phyloP scores from a whole-genome alignment of 176 grass and related monocot genomes.

The Musa troglodytarum region DNA sequence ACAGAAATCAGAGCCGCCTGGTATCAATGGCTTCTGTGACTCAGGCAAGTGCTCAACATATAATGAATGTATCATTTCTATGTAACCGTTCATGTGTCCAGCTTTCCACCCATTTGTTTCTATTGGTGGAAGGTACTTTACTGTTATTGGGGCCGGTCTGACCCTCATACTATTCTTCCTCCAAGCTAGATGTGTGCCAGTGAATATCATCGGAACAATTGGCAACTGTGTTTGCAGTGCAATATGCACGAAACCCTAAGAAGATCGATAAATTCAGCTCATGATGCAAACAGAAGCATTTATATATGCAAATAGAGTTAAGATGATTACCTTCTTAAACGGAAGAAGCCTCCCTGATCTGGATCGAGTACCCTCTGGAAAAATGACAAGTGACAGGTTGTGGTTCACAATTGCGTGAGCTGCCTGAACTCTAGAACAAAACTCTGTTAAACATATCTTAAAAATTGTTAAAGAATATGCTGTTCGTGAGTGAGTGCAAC shows the following conservation, averaged over 20 bases:
- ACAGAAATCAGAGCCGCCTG: background rate
- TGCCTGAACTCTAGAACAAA: constrained; percentile 4
- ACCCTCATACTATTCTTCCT: constrained; percentile 37
- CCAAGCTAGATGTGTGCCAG: constrained; percentile 40
- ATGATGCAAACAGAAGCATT: background rate
- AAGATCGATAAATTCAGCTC: background rate
- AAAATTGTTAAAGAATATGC: background rate
- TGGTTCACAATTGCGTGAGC: constrained; percentile 24
- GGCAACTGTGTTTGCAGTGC: constrained; percentile 40
- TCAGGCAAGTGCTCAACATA: constrained; percentile 4
- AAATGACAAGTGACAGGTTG: constrained; percentile 38
- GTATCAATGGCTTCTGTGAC: constrained; percentile 4
- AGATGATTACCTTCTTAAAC: constrained; percentile 42
- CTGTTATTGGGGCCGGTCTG: constrained; percentile 33
- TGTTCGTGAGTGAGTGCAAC: constrained; percentile 5
- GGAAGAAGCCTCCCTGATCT: constrained; percentile 34
- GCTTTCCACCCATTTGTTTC: constrained; percentile 27
- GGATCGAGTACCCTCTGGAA: constrained; percentile 53
- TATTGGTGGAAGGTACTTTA: constrained; percentile 39
- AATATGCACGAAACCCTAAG: constrained; percentile 40
- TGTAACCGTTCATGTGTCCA: constrained; percentile 29
- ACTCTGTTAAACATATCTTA: no score
- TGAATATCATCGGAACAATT: constrained; percentile 40
- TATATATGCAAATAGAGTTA: background rate
- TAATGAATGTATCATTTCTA: constrained; percentile 12